phyloP scores from a whole-genome alignment of 2,329 filamentous ascomycete genomes.

The Pseudocercospora eumusae region DNA sequence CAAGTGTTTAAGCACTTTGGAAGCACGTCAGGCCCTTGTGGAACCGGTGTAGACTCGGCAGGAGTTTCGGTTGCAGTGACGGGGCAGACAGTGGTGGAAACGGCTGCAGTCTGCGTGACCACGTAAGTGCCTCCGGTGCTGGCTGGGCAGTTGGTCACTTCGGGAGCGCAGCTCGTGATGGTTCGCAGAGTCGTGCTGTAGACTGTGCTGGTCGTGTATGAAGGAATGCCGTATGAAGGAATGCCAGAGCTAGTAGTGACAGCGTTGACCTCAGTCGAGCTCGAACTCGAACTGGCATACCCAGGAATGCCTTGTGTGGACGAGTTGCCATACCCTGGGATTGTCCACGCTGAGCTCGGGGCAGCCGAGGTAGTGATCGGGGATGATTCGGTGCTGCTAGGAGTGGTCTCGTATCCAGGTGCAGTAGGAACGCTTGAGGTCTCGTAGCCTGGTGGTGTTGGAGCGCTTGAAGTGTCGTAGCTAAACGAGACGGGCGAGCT shows the following conservation, averaged over 20 bases:
- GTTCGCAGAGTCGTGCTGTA: conserved; percentile 39
- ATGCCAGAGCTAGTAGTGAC: conserved; percentile 21
- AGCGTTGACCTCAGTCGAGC: conserved; percentile 24
- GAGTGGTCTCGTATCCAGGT: conserved; percentile 12
- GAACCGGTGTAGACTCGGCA: conserved; percentile 24
- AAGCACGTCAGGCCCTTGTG: conserved; percentile 66
- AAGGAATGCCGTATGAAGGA: conserved; percentile 25
- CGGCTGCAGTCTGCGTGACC: conserved; percentile 31
- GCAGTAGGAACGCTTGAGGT: conserved; percentile 1
- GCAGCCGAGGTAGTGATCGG: conserved; percentile 8
- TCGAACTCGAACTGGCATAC: conserved; percentile 15
- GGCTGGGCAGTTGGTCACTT: conserved; percentile 42
- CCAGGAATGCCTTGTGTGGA: conserved; percentile 16
- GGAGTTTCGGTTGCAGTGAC: conserved; percentile 33
- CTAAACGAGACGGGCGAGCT: conserved; percentile 22
- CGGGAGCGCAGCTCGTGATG: conserved; percentile 36
- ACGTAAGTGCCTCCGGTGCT: conserved; percentile 41
- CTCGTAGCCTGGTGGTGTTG: conserved; percentile 9
- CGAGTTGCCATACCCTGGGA: conserved; percentile 18
- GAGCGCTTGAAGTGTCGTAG: conserved; percentile 13
- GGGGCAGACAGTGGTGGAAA: conserved; percentile 47
- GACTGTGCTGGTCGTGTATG: conserved; percentile 26
- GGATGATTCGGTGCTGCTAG: conserved; percentile 20
- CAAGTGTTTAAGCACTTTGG: conserved; percentile 92
- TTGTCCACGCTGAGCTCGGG: conserved; percentile 10